Conservation (phyloP, 306 rosid genomes). For the Cicer pinnatifidum region DNA sequence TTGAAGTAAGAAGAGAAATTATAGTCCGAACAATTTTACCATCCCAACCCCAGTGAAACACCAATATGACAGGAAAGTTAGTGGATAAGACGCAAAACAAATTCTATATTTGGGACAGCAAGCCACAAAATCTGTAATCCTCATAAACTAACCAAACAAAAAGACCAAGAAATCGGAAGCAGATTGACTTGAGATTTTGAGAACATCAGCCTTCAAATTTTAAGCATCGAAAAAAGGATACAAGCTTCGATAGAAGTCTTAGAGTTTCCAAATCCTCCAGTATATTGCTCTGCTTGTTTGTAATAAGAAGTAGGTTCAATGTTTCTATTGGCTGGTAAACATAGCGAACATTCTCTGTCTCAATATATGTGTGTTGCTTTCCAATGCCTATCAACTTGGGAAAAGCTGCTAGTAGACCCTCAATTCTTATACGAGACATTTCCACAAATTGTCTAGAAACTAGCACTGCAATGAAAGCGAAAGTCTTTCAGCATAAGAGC, state of each 20-base stretch:
- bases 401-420: conserved; percentile 96
- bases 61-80: conserved; percentile 27
- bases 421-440: conserved; percentile 93
- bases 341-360: conserved; percentile 96
- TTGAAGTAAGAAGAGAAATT: conserved; percentile 2
- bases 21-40: conserved; percentile 3
- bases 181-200: neutral
- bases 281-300: conserved; percentile 96
- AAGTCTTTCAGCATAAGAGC: neutral
- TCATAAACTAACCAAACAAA: conserved; percentile 8
- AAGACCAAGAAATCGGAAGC: conserved; percentile 32
- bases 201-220: conserved; percentile 34
- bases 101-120: conserved; percentile 28
- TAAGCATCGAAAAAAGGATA: conserved; percentile 62
- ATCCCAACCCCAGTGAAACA: neutral
- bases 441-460: conserved; percentile 92
- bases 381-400: conserved; percentile 97
- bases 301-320: conserved; percentile 86
- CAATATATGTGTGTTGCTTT: conserved; percentile 91
- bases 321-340: conserved; percentile 98
- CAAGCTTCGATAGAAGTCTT: conserved; percentile 92
- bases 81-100: conserved; percentile 14
- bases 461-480: conserved; percentile 69
- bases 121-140: conserved; percentile 27
- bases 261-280: conserved; percentile 94